Percentiles rank a stretch among this genome's conserved stretches.
phyloP scores from a whole-genome alignment of 2,329 filamentous ascomycete genomes.

The Calonectria naviculata region DNA sequence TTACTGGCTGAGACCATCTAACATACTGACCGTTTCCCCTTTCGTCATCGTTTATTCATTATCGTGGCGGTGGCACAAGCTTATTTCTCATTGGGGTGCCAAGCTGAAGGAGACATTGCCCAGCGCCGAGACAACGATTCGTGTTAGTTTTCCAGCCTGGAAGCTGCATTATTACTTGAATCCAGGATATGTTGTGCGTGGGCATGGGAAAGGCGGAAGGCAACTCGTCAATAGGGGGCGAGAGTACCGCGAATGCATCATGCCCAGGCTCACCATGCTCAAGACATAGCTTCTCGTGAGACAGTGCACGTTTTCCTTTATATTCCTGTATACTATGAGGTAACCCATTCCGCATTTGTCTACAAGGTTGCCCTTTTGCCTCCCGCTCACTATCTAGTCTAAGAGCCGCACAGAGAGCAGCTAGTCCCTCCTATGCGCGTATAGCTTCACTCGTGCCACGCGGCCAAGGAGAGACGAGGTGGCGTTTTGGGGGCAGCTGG shows the following conservation, averaged over 20 bases:
- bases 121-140: too few species aligned
- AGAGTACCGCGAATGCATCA: neutral
- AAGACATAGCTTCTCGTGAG: neutral
- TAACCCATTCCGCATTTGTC: too few species aligned
- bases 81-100: too few species aligned
- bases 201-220: neutral
- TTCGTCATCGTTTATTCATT: too few species aligned
- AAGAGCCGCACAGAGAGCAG: neutral
- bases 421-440: neutral
- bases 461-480: neutral
- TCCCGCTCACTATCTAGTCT: too few species aligned
- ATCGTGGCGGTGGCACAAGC: too few species aligned
- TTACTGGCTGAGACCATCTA: too few species aligned
- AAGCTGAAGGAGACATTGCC: too few species aligned
- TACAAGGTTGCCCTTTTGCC: too few species aligned
- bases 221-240: neutral
- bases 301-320: neutral
- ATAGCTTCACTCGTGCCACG: too few species aligned
- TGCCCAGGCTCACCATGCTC: neutral
- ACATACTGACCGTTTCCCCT: neutral
- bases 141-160: neutral
- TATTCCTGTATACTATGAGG: neutral
- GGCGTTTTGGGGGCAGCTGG: neutral
- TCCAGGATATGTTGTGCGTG: too few species aligned
- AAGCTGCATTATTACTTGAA: neutral